Conservation (phyloP, 805 yeast genomes). For the Saturnispora diversa region DNA sequence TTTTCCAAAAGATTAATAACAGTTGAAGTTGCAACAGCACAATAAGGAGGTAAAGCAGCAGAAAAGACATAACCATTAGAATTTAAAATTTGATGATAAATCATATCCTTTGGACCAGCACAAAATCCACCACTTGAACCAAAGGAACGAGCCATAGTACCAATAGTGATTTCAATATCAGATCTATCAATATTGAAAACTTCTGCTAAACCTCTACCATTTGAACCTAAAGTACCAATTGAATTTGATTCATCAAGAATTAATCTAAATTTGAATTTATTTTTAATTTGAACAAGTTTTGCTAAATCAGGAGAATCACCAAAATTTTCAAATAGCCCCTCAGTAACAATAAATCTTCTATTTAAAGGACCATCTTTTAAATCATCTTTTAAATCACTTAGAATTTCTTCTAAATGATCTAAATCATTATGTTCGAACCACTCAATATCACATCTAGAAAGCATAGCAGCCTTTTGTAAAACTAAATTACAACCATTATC, state of each 20-base stretch:
- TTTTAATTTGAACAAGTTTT: slow-evolving; percentile 62
- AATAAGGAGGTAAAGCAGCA: slow-evolving; percentile 90
- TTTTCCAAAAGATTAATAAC: slow-evolving; percentile 40
- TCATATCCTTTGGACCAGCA: slow-evolving; percentile 75
- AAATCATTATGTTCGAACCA: slow-evolving; percentile 85
- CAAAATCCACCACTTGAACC: slow-evolving; percentile 92
- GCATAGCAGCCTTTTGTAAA: slow-evolving; percentile 78
- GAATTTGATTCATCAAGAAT: slow-evolving; percentile 84
- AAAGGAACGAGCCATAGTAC: slow-evolving; percentile 73
- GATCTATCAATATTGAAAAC: slow-evolving; percentile 57
- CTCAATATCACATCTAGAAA: slow-evolving; percentile 79
- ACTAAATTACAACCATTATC: slow-evolving; percentile 72
- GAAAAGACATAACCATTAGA: slow-evolving; percentile 88
- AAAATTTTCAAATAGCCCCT: slow-evolving; percentile 48
- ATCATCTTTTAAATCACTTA: slow-evolving; percentile 52
- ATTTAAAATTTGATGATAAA: slow-evolving; percentile 85
- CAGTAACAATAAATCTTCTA: slow-evolving; percentile 85
- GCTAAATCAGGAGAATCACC: slow-evolving; percentile 45
- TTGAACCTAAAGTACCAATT: slow-evolving; percentile 73
- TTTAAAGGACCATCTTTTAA: slow-evolving; percentile 69
- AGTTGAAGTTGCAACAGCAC: slow-evolving; percentile 56
- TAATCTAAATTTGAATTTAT: slow-evolving; percentile 75
- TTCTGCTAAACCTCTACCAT: slow-evolving; percentile 84
- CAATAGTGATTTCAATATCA: slow-evolving; percentile 78
- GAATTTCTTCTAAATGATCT: slow-evolving; percentile 66